A percentile compares a stretch with the other conserved stretches of the same genome.
These are phyloP conservation scores for Paradendryphiella salina DNA, from an alignment of 2,329 filamentous ascomycete species.

Conservation along the genomic window DNA sequence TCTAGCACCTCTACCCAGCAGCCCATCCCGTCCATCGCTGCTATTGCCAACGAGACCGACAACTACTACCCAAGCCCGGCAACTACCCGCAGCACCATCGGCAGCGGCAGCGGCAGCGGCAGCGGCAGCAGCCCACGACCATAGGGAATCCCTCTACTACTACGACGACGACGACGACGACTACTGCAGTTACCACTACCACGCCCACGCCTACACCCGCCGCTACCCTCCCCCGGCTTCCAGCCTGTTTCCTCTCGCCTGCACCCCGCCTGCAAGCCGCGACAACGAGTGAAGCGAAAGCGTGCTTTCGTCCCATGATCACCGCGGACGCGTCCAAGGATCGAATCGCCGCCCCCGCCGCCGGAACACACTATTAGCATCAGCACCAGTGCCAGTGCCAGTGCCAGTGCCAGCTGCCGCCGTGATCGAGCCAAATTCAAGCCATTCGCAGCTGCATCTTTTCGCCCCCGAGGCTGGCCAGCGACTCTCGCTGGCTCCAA, in stretches of 20 bases:
- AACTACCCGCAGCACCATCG: too few relatives aligned
- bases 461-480: constrained; percentile 2
- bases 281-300: neutral
- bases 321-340: constrained; percentile 11
- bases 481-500: constrained; percentile 39
- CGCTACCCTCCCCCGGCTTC: neutral
- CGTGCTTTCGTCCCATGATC: constrained; percentile 8
- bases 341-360: constrained; percentile 11
- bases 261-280: neutral
- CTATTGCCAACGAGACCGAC: neutral
- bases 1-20: neutral
- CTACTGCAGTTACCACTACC: constrained; percentile 12
- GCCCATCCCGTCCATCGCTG: constrained; percentile 18
- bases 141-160: too few relatives aligned
- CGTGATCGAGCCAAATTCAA: neutral
- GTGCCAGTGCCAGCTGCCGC: too few relatives aligned
- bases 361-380: constrained; percentile 4
- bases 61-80: too few relatives aligned
- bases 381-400: neutral
- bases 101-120: too few relatives aligned
- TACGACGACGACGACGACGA: too few relatives aligned
- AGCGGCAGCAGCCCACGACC: too few relatives aligned
- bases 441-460: neutral
- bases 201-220: neutral
- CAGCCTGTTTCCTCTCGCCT: neutral